Base-by-base conservation (phyloP, 2,329 filamentous ascomycete species). In the Parascedosporium putredinis region DNA sequence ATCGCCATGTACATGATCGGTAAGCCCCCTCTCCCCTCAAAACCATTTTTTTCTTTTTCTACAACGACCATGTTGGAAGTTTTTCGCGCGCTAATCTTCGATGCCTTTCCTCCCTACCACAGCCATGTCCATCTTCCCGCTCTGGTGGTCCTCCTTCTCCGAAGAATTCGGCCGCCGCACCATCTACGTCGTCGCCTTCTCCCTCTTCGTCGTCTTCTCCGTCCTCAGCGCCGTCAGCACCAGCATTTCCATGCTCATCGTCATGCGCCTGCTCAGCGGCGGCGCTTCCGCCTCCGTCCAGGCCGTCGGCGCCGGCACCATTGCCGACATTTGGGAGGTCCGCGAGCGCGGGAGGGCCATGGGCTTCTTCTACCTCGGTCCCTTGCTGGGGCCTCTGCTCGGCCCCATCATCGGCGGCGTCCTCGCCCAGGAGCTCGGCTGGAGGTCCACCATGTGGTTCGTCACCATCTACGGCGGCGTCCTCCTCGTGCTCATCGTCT, bases 71-170 rank as follows among this genome's bases (percentile, higher is more conserved):
- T n/a, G n/a, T n/a, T n/a, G n/a, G n/a, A n/a, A n/a, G n/a, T n/a
- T n/a, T n/a, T n/a, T n/a, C n/a, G n/a, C n/a, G n/a, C n/a, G n/a
- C n/a, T n/a, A n/a, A n/a, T n/a, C n/a, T n/a, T n/a, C n/a, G n/a
- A n/a, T n/a, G n/a, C 45, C 36, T 27, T 14, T 12, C 6, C 18
- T 6, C 6, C 18, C 7, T 12, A 12, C 6, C 18, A 3, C 23
- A 52, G 71, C 78, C 57, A 88, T 93, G 86, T 79, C 81, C 50
- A 87, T 93, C 42, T 91, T 89, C 56, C 88, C 88, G 0, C 72
- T 94, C 1, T 93, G 87, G 87, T 93, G 86, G 86, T 88, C 84
- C 1, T 83, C 83, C 1, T 89, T 93, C 59, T 88, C 84, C 7
- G 88, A 93, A 57, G 72, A 71, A 1, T 65, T 79, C 1, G 88